Evolutionary conservation across 129 eudicot genomes (phyloP).

Genomic region (Artemisia argyi): DNA sequence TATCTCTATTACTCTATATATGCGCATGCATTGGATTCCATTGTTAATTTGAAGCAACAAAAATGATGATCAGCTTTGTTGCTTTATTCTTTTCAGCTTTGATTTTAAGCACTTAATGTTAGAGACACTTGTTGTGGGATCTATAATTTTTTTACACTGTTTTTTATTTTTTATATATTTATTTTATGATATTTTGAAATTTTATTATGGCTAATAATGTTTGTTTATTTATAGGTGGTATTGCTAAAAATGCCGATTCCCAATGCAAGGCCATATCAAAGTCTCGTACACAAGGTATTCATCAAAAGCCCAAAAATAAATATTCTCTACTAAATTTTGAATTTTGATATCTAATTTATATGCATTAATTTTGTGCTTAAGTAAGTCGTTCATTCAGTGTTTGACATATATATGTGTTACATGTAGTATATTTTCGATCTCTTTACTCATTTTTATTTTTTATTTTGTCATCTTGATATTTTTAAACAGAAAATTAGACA

Average conservation of each 20-base stretch:
- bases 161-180: background rate
- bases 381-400: too few species aligned
- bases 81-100: constrained; percentile 39
- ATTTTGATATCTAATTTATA: background rate
- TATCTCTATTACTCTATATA: background rate
- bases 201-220: background rate
- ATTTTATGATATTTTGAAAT: background rate
- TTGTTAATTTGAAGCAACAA: constrained; percentile 26
- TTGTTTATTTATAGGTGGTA: constrained; percentile 22
- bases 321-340: background rate
- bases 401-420: too few species aligned
- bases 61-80: constrained; percentile 7
- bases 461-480: too few species aligned
- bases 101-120: constrained; percentile 25
- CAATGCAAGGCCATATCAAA: constrained; percentile 61
- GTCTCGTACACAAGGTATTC: constrained; percentile 53
- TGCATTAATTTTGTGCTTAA: too few species aligned
- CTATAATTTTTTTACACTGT: background rate
- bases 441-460: too few species aligned
- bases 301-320: background rate
- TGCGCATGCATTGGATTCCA: constrained; percentile 40
- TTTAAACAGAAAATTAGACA: too few species aligned
- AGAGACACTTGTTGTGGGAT: background rate
- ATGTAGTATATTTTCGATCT: too few species aligned
- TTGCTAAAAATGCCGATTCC: constrained; percentile 9